Conservation (phyloP, 176 grass and related monocot genomes). For the Oryza rufipogon region DNA sequence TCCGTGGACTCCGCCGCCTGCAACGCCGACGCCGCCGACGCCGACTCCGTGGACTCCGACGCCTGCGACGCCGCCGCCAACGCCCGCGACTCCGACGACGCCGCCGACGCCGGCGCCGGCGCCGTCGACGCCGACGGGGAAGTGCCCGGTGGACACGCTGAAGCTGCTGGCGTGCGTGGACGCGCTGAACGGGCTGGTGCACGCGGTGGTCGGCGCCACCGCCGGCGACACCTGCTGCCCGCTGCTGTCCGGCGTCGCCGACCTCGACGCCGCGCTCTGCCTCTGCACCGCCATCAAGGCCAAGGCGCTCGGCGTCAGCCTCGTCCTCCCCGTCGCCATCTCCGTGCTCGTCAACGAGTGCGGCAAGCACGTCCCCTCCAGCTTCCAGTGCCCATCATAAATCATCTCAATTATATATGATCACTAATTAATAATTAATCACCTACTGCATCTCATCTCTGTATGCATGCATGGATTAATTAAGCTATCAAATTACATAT, state of each 20-base stretch:
- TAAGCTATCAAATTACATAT: too few relatives aligned
- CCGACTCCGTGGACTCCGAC: not conserved
- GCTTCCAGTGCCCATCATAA: constrained; percentile 62
- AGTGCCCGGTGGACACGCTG: constrained; percentile 78
- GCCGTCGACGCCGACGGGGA: constrained; percentile 36
- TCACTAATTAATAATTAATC: not conserved
- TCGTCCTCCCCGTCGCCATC: constrained; percentile 76
- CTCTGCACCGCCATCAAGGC: constrained; percentile 86
- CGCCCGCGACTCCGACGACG: too few relatives aligned
- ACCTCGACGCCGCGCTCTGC: constrained; percentile 84
- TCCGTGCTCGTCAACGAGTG: constrained; percentile 77
- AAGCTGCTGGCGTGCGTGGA: constrained; percentile 84
- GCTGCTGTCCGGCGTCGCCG: constrained; percentile 62
- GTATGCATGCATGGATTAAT: not conserved
- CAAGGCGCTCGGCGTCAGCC: constrained; percentile 49
- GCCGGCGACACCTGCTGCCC: constrained; percentile 66
- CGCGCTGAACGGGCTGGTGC: constrained; percentile 59
- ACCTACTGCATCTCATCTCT: not conserved
- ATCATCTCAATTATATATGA: not conserved
- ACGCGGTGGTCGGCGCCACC: constrained; percentile 44
- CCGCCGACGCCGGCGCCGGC: too few relatives aligned
- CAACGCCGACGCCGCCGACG: not conserved
- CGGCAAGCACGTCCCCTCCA: constrained; percentile 65
- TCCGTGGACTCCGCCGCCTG: too few relatives aligned
- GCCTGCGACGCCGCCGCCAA: too few relatives aligned